These are phyloP conservation scores for Candida freyschussii DNA, from an alignment of 1,139 yeast species.

Conservation along the genomic window DNA sequence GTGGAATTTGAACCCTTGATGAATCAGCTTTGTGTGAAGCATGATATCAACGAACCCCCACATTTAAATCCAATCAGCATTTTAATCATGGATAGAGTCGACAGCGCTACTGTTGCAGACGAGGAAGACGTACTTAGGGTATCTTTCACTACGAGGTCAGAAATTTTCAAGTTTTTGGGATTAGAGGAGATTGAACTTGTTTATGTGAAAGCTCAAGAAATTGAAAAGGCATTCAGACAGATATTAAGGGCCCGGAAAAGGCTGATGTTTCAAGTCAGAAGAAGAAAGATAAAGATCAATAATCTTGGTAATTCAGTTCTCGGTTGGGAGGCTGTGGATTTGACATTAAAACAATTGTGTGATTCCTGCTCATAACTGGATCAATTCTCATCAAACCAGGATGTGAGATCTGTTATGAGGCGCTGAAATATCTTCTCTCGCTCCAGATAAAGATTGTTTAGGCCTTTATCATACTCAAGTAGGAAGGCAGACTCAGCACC, in stretches of 20 bases:
- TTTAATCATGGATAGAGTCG: slow-evolving; percentile 4
- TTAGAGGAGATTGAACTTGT: slow-evolving; percentile 19
- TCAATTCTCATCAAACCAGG: slow-evolving; percentile 19
- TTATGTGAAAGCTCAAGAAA: slow-evolving; percentile 11
- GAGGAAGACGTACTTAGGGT: slow-evolving; percentile 9
- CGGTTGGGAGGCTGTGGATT: slow-evolving; percentile 15
- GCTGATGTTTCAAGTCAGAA: slow-evolving; percentile 7
- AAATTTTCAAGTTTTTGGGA: slow-evolving; percentile 13
- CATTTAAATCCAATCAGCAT: slow-evolving; percentile 12
- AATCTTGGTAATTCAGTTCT: slow-evolving; percentile 5
- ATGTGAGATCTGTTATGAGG: slow-evolving; percentile 14
- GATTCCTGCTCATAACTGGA: too few relatives aligned
- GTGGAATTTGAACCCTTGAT: slow-evolving; percentile 17
- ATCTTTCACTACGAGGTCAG: slow-evolving; percentile 7
- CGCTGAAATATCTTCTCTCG: slow-evolving; percentile 13
- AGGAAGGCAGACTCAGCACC: slow-evolving; percentile 11
- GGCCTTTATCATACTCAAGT: slow-evolving; percentile 16
- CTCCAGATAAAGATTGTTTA: slow-evolving; percentile 18
- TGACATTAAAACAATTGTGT: neutral
- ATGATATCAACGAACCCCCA: slow-evolving; percentile 5
- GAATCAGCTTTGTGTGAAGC: slow-evolving; percentile 16
- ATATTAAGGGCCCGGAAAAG: slow-evolving; percentile 6
- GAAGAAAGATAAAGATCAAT: slow-evolving; percentile 12
- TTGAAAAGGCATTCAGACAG: slow-evolving; percentile 4
- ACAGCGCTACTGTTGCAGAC: neutral